phyloP scores from a whole-genome alignment of 192 early-diverging fungal genomes.

The Backusella luteola region DNA sequence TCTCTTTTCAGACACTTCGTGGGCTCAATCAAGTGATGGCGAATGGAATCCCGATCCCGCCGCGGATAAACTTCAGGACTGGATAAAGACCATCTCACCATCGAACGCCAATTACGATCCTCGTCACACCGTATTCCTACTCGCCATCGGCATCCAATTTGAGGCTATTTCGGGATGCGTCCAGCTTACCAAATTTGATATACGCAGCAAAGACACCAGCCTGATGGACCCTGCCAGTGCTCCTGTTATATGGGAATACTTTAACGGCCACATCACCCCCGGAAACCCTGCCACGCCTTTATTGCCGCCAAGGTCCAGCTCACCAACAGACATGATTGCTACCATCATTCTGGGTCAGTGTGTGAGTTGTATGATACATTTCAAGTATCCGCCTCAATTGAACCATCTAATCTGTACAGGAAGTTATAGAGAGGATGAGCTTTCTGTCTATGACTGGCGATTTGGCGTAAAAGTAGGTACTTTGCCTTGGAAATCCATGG shows the following conservation, averaged over 20 bases:
- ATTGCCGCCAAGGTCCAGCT: neutral
- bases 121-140: constrained; percentile 9
- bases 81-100: constrained; percentile 11
- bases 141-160: neutral
- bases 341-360: constrained; percentile 8
- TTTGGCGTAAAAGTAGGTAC: constrained; percentile 31
- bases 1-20: constrained; percentile 17
- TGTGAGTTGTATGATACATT: constrained; percentile 30
- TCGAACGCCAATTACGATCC: constrained; percentile 15
- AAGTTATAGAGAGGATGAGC: constrained; percentile 22
- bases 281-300: neutral
- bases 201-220: neutral
- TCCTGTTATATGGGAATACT: constrained; percentile 18
- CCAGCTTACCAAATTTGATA: neutral
- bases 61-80: constrained; percentile 10
- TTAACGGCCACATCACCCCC: neutral
- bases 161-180: neutral
- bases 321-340: constrained; percentile 3
- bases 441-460: constrained; percentile 36
- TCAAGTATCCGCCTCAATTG: constrained; percentile 24
- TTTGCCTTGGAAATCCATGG: constrained; percentile 20
- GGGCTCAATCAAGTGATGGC: constrained; percentile 13
- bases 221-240: constrained; percentile 8
- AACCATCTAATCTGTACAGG: constrained; percentile 30
- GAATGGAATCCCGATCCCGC: constrained; percentile 1